Evolutionary conservation across 306 rosid species (phyloP).

Genomic region (Trichosanthes truncata): DNA sequence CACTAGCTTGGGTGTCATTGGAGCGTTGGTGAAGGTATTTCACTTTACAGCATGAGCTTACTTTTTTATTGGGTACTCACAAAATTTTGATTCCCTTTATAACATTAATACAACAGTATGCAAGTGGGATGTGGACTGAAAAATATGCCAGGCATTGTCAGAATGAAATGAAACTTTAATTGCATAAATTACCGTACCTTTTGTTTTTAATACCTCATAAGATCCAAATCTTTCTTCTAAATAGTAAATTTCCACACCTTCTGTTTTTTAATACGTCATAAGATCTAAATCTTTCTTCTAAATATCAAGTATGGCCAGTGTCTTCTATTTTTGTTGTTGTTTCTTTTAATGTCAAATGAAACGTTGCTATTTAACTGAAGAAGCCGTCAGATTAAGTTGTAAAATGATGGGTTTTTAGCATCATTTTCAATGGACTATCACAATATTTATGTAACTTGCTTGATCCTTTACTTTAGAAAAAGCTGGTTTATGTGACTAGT

Average conservation of each 20-base stretch:
- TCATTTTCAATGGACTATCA: background rate
- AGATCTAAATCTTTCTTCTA: background rate
- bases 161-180: background rate
- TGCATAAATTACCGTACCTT: background rate
- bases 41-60: constrained; percentile 4
- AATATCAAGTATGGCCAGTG: background rate
- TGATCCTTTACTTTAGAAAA: background rate
- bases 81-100: background rate
- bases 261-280: background rate
- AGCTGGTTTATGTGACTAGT: background rate
- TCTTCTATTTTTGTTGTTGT: background rate
- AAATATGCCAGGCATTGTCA: background rate
- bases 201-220: background rate
- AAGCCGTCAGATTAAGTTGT: background rate
- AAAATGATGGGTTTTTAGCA: background rate
- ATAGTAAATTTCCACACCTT: background rate
- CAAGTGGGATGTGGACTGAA: background rate
- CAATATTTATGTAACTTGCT: background rate
- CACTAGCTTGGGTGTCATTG: constrained; percentile 82
- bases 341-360: background rate
- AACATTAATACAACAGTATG: background rate
- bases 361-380: background rate
- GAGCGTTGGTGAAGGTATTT: constrained; percentile 80
- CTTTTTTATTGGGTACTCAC: background rate
- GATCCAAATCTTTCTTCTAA: background rate